Evolutionary conservation across 83 land plant species (phyloP).

Genomic region (Isoetes engelmannii): DNA sequence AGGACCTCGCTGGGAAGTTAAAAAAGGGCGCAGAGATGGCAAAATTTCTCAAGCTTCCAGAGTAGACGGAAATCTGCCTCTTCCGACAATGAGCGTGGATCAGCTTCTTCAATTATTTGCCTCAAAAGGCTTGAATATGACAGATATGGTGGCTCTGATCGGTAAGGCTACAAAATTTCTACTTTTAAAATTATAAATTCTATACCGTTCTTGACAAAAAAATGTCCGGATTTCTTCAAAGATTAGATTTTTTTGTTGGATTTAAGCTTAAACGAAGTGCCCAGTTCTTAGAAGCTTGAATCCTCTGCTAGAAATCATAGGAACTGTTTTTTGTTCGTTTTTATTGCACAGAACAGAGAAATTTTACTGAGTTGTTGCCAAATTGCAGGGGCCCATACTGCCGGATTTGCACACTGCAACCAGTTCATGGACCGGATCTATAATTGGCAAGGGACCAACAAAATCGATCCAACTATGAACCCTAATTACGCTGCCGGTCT

Average conservation of each 20-base stretch:
- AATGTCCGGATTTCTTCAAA: background rate
- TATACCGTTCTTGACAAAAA: background rate
- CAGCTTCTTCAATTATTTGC: slow-evolving; percentile 2
- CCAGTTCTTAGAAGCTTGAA: background rate
- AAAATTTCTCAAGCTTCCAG: slow-evolving; percentile 9
- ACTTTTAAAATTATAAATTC: background rate
- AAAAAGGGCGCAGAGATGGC: slow-evolving; percentile 7
- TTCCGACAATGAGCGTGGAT: background rate
- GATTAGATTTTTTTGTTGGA: background rate
- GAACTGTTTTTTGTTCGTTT: background rate
- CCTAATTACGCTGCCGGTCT: background rate
- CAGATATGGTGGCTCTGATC: background rate
- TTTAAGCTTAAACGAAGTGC: background rate
- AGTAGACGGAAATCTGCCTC: slow-evolving; percentile 8
- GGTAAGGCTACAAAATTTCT: slow-evolving; percentile 7
- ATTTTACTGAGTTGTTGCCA: background rate
- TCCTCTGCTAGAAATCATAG: background rate
- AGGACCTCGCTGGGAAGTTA: slow-evolving; percentile 10
- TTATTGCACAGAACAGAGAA: background rate
- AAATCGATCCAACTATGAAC: slow-evolving; percentile 12
- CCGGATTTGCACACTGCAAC: slow-evolving; percentile 16
- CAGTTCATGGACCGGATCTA: slow-evolving; percentile 18
- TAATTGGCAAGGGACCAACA: background rate
- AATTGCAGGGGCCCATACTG: slow-evolving; percentile 9
- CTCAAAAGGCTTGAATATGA: background rate